Conservation (phyloP, 2,329 filamentous ascomycete genomes). For the Dactylellina cionopaga region DNA sequence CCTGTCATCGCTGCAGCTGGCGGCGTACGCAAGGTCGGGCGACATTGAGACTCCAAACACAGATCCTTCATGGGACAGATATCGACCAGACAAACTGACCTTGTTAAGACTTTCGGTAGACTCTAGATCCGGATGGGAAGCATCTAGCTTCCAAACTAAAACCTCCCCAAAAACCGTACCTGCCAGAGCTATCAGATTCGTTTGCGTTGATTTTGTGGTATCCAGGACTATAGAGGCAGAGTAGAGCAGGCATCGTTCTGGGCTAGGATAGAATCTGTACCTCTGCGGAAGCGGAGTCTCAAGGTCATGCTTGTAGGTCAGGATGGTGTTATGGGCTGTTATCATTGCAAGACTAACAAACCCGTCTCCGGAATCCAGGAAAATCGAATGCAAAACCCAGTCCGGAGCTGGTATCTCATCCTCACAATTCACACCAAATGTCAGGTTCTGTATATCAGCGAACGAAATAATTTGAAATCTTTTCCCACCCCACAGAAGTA, state of each 20-base stretch:
- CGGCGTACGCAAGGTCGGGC: constrained; percentile 73
- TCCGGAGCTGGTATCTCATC: constrained; percentile 69
- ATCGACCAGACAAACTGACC: constrained; percentile 61
- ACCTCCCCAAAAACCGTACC: constrained; percentile 97
- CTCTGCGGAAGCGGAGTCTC: constrained; percentile 57
- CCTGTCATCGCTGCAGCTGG: constrained; percentile 93
- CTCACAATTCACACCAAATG: constrained; percentile 55
- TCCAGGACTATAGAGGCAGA: constrained; percentile 73
- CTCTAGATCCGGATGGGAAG: too few relatives aligned
- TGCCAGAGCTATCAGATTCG: constrained; percentile 64
- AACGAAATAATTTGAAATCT: constrained; percentile 65
- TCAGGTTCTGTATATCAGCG: constrained; percentile 33
- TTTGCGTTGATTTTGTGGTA: background rate
- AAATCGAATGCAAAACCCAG: constrained; percentile 78
- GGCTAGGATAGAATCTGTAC: constrained; percentile 57
- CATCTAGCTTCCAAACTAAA: constrained; percentile 73
- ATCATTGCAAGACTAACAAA: constrained; percentile 69
- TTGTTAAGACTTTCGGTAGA: background rate
- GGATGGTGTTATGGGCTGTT: constrained; percentile 89
- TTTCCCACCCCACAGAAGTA: constrained; percentile 77
- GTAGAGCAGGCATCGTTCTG: constrained; percentile 82
- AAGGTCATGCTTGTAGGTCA: constrained; percentile 60
- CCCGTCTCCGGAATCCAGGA: constrained; percentile 61
- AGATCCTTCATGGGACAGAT: constrained; percentile 84
- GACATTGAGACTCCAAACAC: constrained; percentile 91